Evolutionary conservation across 805 yeast genomes (phyloP), one percentile per base, ranked within the genome.

Genomic region (Wickerhamiella dianesei): DNA sequence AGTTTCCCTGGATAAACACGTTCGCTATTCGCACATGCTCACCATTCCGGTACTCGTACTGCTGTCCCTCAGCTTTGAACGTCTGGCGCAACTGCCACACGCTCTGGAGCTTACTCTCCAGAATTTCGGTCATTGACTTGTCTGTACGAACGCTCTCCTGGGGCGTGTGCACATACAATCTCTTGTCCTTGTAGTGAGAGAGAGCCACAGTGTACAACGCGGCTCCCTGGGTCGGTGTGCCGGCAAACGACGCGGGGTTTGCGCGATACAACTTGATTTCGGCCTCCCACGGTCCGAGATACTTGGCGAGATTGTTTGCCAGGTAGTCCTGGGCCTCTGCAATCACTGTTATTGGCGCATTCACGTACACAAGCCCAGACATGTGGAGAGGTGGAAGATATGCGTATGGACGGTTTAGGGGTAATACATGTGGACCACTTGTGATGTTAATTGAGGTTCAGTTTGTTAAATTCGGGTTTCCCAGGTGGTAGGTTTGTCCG

Each of bases 51-150:
- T 82, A 56, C 50, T 74, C 73, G 57, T 79, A 83, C 3, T 75
- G 73, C 45, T 72, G 72, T 0, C 94, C 94, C 50, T 82, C 88
- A 1, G 89, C 92, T 55, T 76, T 74, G 44, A 82, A 71, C 8
- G 74, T 67, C 60, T 84, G 94, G 50, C 84, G 67, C 40, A 75
- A 69, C 0, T 69, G 64, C 94, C 94, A 84, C 44, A 80, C 59
- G 52, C 83, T 75, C 58, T 77, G 81, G 46, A 84, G 61, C 56
- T 81, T 80, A 29, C 71, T 70, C 18, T 66, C 66, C 2, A 80
- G 59, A 40, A 83, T 69, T 35, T 61, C 58, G 44, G 78, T 84
- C 55, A 82, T 73, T 21, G 73, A 68, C 49, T 79, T 83, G 46
- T 71, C 72, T 43, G 58, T 48, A 41, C 56, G 56, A 40, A 64